Evolutionary conservation across 2,329 filamentous ascomycete genomes (phyloP).

Genomic region (Alternaria angustiovoidea): DNA sequence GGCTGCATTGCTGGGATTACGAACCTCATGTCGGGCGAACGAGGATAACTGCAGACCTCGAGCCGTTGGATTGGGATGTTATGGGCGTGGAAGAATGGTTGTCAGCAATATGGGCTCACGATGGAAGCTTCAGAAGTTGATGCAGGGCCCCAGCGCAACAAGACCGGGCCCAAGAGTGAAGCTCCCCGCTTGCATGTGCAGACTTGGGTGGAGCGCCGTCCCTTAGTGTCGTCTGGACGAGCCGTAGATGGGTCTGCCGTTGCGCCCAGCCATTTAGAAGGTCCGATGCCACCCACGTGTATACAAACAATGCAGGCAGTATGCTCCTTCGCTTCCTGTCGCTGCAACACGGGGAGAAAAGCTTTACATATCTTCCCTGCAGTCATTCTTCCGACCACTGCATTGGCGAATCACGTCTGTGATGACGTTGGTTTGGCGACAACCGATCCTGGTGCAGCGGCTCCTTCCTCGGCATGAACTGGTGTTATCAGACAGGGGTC

Average conservation of each 20-base stretch:
- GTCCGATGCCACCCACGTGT: conserved; percentile 28
- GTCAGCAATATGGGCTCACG: conserved; percentile 16
- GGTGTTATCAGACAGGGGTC: background rate
- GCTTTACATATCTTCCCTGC: conserved; percentile 10
- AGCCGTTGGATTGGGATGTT: background rate
- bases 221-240: conserved; percentile 15
- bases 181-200: conserved; percentile 22
- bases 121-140: conserved; percentile 10
- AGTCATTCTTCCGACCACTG: background rate
- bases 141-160: conserved; percentile 13
- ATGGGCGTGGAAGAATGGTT: conserved; percentile 8
- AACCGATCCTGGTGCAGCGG: background rate
- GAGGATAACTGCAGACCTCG: conserved; percentile 17
- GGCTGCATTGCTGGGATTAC: conserved; percentile 13
- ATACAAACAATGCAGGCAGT: conserved; percentile 11
- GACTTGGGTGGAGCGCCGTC: conserved; percentile 20
- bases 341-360: conserved; percentile 13
- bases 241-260: conserved; percentile 18
- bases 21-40: conserved; percentile 33
- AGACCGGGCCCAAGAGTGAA: conserved; percentile 11
- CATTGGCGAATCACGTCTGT: background rate
- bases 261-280: conserved; percentile 29
- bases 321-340: conserved; percentile 16
- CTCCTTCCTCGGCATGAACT: conserved; percentile 2
- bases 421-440: conserved; percentile 3